phyloP scores from a whole-genome alignment of 257 asterid genomes.

The Oldenlandia corymbosa region DNA sequence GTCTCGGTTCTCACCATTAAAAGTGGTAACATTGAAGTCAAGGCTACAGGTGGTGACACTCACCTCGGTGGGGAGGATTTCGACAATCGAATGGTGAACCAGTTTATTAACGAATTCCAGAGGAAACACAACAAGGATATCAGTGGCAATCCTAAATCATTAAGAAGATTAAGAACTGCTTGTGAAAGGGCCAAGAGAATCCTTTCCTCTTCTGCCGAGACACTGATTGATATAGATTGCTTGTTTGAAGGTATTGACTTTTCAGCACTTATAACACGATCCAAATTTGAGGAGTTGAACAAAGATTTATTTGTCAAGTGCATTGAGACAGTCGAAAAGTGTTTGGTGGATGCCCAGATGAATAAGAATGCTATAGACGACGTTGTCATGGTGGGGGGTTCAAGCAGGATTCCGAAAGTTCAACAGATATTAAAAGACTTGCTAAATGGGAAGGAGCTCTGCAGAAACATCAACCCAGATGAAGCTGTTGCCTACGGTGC shows the following conservation, averaged over 20 bases:
- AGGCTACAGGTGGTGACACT: not conserved
- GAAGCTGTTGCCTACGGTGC: too few relatives aligned
- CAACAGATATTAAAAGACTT: too few relatives aligned
- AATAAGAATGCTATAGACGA: not conserved
- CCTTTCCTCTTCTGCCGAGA: too few relatives aligned
- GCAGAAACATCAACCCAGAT: too few relatives aligned
- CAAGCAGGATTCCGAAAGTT: not conserved
- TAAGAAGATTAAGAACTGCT: too few relatives aligned
- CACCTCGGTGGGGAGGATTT: slow-evolving; percentile 1
- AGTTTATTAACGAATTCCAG: not conserved
- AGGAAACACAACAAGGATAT: not conserved
- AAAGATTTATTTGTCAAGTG: too few relatives aligned
- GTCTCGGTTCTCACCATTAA: not conserved
- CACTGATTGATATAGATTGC: not conserved
- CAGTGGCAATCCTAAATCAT: not conserved
- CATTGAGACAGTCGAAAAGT: not conserved
- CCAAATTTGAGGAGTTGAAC: not conserved
- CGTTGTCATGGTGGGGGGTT: not conserved
- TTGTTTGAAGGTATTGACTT: not conserved
- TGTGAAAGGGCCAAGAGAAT: too few relatives aligned
- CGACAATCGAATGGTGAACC: not conserved
- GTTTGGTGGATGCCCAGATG: not conserved
- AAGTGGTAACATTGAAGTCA: not conserved
- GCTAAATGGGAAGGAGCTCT: too few relatives aligned
- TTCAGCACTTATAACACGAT: not conserved